Base-by-base conservation (phyloP, 768 basidiomycete species). In the Russula virescens region DNA sequence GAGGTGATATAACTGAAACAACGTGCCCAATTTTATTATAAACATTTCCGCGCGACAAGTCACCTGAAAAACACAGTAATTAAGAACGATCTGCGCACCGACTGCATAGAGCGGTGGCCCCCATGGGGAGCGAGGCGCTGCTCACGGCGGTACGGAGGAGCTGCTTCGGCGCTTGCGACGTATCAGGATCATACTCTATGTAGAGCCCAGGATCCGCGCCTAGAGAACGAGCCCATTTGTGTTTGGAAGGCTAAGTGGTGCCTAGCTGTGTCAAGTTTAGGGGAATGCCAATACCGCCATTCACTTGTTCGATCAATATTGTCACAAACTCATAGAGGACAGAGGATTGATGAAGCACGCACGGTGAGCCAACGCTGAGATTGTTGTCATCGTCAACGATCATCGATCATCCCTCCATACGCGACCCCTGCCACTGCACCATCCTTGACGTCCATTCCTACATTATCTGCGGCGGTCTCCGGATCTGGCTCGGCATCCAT, bases 401-500 rank as follows among this genome's bases (percentile, higher is more conserved):
- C n/a, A n/a, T n/a, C n/a, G n/a, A 46, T 35, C 58, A 63, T 66
- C 2, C 61, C 49, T 19, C 57, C 58, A 5, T 40, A 51, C 1
- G n/a, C 28, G 9, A 55, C 25, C 18, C 11, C 38, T 31, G 26
- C 26, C 6, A 19, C 26, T 11, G 21, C 13, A n/a, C 47, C 65
- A 7, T 58, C 65, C 21, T n/a, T 65, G 11, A 62, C 38, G 4
- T 59, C 51, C 56, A 62, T 65, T 7, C 34, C 59, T 8, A 46
- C 51, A 10, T 11, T 16, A n/a, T 55, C 52, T 42, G 79, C 31
- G 16, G 23, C 21, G 9, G 10, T 76, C n/a, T 42, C 64, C 52
- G 69, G 72, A 19, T 71, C 70, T 19, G 60, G 63, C 10, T 72
- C 73, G 5, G 71, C 70, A 2, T 75, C 75, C 9, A 90, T 91